Conservation (phyloP, 2,329 filamentous ascomycete species). For the Moelleriella libera region DNA sequence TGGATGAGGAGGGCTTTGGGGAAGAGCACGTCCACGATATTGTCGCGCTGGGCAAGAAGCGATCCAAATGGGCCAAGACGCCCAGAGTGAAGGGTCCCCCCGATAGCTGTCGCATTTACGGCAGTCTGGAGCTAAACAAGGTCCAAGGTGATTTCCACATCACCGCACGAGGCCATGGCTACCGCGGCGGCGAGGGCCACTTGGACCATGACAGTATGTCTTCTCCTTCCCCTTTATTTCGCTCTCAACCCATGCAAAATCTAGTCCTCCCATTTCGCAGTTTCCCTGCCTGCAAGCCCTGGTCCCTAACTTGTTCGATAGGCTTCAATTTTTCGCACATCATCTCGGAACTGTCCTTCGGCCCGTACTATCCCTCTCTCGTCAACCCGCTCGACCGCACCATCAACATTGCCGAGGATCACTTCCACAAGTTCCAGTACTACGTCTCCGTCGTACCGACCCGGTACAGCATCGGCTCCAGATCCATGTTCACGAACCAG, state of each 20-base stretch:
- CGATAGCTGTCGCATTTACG: conserved; percentile 81
- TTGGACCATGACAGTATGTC: conserved; percentile 65
- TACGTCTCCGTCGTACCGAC: conserved; percentile 92
- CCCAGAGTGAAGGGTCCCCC: conserved; percentile 45
- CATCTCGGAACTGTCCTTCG: conserved; percentile 90
- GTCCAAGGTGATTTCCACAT: conserved; percentile 98
- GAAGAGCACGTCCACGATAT: conserved; percentile 91
- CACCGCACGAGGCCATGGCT: conserved; percentile 90
- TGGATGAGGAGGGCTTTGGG: conserved; percentile 51
- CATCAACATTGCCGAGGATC: conserved; percentile 53
- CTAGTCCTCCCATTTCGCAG: neutral
- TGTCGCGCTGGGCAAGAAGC: conserved; percentile 51
- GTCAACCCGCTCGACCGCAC: conserved; percentile 91
- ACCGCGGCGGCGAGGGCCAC: conserved; percentile 63
- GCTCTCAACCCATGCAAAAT: neutral
- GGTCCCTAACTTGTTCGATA: conserved; percentile 17
- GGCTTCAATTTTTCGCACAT: conserved; percentile 97
- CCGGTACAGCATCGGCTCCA: conserved; percentile 59
- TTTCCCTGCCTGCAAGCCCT: no score
- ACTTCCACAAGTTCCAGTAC: conserved; percentile 98
- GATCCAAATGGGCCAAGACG: conserved; percentile 60
- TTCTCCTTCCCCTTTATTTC: neutral
- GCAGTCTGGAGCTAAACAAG: conserved; percentile 84
- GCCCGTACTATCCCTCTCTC: conserved; percentile 88
- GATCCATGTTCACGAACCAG: conserved; percentile 82